phyloP scores from a whole-genome alignment of 2,329 filamentous ascomycete species.

The Epichloe scottii region DNA sequence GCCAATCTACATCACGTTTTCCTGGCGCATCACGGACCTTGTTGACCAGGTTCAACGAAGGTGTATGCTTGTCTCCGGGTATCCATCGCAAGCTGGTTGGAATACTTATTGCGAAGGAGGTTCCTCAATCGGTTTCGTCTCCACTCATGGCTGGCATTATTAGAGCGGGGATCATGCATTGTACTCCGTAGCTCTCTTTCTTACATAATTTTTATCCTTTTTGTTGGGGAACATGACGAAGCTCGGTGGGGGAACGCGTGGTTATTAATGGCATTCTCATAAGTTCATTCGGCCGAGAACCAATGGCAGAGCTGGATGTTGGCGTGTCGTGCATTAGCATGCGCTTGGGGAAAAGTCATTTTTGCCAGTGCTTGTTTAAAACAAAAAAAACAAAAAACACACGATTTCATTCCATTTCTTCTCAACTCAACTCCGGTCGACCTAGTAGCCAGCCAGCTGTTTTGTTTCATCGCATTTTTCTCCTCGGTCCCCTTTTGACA shows the following conservation, averaged over 20 bases:
- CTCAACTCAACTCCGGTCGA: too few species aligned
- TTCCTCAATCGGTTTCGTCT: not conserved
- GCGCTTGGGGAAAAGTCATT: not conserved
- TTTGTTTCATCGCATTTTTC: too few species aligned
- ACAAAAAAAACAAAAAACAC: too few species aligned
- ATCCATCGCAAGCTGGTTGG: too few species aligned
- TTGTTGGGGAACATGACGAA: slow-evolving; percentile 3
- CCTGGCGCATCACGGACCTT: not conserved
- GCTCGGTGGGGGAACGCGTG: not conserved
- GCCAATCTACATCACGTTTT: not conserved
- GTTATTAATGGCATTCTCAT: not conserved
- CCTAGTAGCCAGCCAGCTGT: too few species aligned
- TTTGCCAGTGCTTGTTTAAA: too few species aligned
- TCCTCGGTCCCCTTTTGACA: too few species aligned
- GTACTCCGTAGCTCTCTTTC: too few species aligned
- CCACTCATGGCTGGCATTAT: not conserved
- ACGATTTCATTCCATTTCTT: too few species aligned
- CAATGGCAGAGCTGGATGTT: not conserved
- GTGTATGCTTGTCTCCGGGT: too few species aligned
- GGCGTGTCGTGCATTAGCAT: not conserved
- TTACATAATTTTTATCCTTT: not conserved
- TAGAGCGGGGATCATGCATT: not conserved
- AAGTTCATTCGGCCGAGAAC: not conserved
- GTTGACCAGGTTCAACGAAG: too few species aligned
- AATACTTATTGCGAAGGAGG: not conserved